These are phyloP conservation scores for Parietichytrium sp. DNA, from an alignment of 108 stramenopile species.

Conservation along the genomic window DNA sequence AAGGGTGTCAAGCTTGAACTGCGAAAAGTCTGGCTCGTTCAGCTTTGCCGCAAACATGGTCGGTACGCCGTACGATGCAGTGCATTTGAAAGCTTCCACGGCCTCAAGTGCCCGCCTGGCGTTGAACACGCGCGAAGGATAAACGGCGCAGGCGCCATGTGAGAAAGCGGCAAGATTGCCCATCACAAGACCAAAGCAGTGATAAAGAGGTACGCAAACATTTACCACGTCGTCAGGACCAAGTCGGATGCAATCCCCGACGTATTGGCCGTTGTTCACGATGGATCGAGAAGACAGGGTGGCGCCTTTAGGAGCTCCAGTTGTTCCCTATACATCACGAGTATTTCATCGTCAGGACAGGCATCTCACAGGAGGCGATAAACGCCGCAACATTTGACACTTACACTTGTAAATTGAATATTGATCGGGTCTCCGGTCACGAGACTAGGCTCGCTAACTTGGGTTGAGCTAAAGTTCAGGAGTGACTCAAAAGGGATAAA, in stretches of 20 bases:
- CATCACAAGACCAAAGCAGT: constrained; percentile 40
- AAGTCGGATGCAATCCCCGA: background rate
- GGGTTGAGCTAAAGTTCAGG: background rate
- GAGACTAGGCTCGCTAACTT: background rate
- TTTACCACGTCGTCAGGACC: background rate
- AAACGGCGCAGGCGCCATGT: background rate
- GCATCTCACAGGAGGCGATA: too few species aligned
- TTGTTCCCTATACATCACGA: too few species aligned
- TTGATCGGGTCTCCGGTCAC: constrained; percentile 3
- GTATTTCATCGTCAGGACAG: too few species aligned
- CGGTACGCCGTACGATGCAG: constrained; percentile 34
- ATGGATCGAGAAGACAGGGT: constrained; percentile 18
- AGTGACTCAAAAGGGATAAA: background rate
- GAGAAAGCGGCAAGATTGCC: background rate
- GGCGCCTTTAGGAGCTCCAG: constrained; percentile 28
- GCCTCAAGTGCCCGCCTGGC: background rate
- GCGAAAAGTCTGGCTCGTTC: background rate
- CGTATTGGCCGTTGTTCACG: constrained; percentile 39
- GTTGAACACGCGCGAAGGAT: constrained; percentile 29
- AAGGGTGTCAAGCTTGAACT: background rate
- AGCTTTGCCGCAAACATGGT: constrained; percentile 39
- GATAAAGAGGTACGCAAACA: constrained; percentile 27
- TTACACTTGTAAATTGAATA: constrained; percentile 43
- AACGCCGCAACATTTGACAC: too few species aligned
- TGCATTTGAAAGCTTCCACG: background rate